A percentile compares a stretch with the other conserved stretches of the same genome.
Evolutionary conservation across 129 eudicot genomes (phyloP).

Genomic region (Solidago caesia): DNA sequence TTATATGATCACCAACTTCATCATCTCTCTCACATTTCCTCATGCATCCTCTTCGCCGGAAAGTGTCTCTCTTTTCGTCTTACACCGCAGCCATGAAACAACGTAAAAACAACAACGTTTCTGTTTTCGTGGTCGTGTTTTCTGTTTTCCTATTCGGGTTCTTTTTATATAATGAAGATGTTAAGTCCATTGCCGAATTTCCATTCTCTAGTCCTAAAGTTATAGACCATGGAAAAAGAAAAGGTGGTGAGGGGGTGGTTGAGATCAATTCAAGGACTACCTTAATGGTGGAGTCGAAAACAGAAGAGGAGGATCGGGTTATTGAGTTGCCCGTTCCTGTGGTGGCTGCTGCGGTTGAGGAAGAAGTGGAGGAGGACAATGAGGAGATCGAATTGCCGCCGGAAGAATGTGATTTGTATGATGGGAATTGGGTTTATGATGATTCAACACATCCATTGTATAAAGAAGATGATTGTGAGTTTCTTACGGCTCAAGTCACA

Average conservation of each 20-base stretch:
- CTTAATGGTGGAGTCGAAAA: slow-evolving; percentile 42
- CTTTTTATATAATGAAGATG: slow-evolving; percentile 91
- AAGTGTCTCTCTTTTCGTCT: slow-evolving; percentile 47
- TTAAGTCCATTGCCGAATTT: slow-evolving; percentile 83
- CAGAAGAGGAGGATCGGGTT: slow-evolving; percentile 31
- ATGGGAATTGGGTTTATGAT: slow-evolving; percentile 84
- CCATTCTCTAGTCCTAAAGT: slow-evolving; percentile 57
- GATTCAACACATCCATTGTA: slow-evolving; percentile 75
- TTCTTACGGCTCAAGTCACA: slow-evolving; percentile 82
- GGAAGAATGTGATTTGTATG: slow-evolving; percentile 77
- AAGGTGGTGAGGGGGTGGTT: slow-evolving; percentile 5
- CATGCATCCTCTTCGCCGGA: slow-evolving; percentile 78
- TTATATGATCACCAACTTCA: slow-evolving; percentile 30
- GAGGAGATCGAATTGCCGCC: slow-evolving; percentile 75
- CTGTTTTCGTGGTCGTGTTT: slow-evolving; percentile 63
- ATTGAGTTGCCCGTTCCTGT: slow-evolving; percentile 44
- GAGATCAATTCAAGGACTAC: slow-evolving; percentile 48
- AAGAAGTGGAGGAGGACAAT: slow-evolving; percentile 52
- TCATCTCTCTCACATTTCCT: slow-evolving; percentile 21
- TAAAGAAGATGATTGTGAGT: slow-evolving; percentile 79
- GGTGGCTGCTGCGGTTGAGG: slow-evolving; percentile 20
- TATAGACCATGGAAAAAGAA: background rate
- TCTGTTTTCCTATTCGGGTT: slow-evolving; percentile 78
- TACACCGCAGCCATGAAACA: slow-evolving; percentile 56
- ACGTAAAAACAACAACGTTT: slow-evolving; percentile 59